These are phyloP conservation scores for Suhomyces prunicola DNA, from an alignment of 805 yeast genomes.

Conservation along the genomic window DNA sequence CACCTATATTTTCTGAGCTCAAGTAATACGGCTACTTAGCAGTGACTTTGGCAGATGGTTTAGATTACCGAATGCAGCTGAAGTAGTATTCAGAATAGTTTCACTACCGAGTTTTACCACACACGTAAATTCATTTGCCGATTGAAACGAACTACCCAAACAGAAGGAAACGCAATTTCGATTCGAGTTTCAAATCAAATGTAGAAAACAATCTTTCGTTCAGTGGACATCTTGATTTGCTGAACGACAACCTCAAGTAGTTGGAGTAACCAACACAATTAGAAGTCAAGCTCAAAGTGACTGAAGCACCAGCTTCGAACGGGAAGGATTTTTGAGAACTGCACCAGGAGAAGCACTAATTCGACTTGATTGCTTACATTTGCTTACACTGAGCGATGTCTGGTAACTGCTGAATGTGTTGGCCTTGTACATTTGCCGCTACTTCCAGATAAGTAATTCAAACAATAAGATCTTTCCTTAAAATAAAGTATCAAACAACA, in stretches of 20 bases:
- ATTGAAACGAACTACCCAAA: not conserved
- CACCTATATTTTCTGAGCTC: too few relatives aligned
- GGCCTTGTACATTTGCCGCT: not conserved
- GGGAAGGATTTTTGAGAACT: not conserved
- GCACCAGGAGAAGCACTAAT: not conserved
- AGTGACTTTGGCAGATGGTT: too few relatives aligned
- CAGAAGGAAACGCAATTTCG: not conserved
- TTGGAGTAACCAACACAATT: conserved; percentile 7
- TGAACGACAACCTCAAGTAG: conserved; percentile 10
- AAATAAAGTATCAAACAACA: too few relatives aligned
- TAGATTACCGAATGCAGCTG: too few relatives aligned
- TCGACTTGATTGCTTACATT: not conserved
- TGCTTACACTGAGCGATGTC: not conserved
- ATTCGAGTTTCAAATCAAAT: not conserved
- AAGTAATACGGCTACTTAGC: too few relatives aligned
- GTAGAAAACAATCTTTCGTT: conserved; percentile 37
- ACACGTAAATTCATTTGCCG: not conserved
- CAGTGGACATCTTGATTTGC: conserved; percentile 18
- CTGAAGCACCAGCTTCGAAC: conserved; percentile 13
- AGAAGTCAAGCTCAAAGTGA: conserved; percentile 9
- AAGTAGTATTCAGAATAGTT: too few relatives aligned
- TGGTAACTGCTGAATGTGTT: not conserved
- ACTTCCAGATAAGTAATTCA: not conserved
- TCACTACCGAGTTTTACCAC: not conserved
- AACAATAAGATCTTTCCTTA: not conserved